These are phyloP conservation scores for Cyberlindnera mycetangii DNA, from an alignment of 805 yeast genomes.

Conservation along the genomic window DNA sequence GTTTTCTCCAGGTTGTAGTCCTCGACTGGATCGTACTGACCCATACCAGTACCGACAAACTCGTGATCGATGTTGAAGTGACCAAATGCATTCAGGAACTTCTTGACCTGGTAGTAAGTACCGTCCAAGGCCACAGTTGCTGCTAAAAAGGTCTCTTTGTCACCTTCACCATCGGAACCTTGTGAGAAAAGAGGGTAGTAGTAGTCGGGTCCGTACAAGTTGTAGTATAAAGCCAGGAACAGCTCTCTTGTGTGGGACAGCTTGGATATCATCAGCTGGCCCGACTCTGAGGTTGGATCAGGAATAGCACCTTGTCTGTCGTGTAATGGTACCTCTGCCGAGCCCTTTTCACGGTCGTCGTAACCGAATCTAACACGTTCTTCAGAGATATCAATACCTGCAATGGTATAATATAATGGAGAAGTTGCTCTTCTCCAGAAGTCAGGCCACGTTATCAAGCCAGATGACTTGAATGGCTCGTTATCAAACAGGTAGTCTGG, in stretches of 20 bases:
- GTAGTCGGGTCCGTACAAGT: slow-evolving; percentile 56
- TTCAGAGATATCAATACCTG: slow-evolving; percentile 47
- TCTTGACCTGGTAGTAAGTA: slow-evolving; percentile 59
- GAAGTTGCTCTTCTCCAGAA: slow-evolving; percentile 84
- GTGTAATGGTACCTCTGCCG: slow-evolving; percentile 45
- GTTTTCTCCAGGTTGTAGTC: slow-evolving; percentile 38
- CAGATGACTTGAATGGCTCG: slow-evolving; percentile 51
- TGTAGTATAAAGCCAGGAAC: slow-evolving; percentile 55
- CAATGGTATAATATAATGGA: slow-evolving; percentile 68
- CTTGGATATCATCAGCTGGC: slow-evolving; percentile 59
- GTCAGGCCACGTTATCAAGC: slow-evolving; percentile 76
- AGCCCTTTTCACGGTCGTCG: slow-evolving; percentile 35
- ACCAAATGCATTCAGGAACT: slow-evolving; percentile 53
- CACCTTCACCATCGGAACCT: slow-evolving; percentile 54
- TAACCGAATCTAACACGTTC: slow-evolving; percentile 39
- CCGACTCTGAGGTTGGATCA: slow-evolving; percentile 62
- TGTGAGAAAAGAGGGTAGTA: slow-evolving; percentile 57
- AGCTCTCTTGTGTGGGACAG: slow-evolving; percentile 51
- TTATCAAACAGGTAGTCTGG: slow-evolving; percentile 58
- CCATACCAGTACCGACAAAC: slow-evolving; percentile 62
- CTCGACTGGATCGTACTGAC: slow-evolving; percentile 55
- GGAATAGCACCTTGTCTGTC: slow-evolving; percentile 61
- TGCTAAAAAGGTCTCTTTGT: slow-evolving; percentile 61
- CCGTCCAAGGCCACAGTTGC: slow-evolving; percentile 56
- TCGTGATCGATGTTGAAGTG: slow-evolving; percentile 38